These are phyloP conservation scores for Ramaria sp. DNA, from an alignment of 768 basidiomycete species.

Conservation along the genomic window DNA sequence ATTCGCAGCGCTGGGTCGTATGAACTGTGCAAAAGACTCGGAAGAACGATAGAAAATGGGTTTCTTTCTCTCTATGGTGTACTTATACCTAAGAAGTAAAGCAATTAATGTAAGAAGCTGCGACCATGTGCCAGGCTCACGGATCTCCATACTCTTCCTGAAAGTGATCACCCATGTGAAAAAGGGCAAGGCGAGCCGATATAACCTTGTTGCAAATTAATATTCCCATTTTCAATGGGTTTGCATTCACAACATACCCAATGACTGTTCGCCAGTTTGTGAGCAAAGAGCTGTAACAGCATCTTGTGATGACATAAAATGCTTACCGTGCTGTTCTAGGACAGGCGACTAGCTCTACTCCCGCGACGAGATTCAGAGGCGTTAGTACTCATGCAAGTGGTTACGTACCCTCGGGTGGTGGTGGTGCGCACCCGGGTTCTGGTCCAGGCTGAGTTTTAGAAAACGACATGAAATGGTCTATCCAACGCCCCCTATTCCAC, in stretches of 20 bases:
- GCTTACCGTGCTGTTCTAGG: constrained; percentile 54
- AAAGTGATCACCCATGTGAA: constrained; percentile 49
- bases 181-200: constrained; percentile 54
- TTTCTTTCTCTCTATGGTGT: constrained; percentile 33
- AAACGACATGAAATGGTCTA: constrained; percentile 52
- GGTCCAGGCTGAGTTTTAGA: constrained; percentile 45
- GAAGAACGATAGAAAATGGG: constrained; percentile 40
- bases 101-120: not conserved
- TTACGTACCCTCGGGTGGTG: constrained; percentile 48
- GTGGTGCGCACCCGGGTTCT: constrained; percentile 50
- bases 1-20: constrained; percentile 40
- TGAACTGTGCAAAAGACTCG: constrained; percentile 39
- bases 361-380: not conserved
- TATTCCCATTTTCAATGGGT: not conserved
- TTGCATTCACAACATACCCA: constrained; percentile 34
- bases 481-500: constrained; percentile 72
- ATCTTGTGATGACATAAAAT: not conserved
- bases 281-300: too few relatives aligned
- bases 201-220: not conserved
- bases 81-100: not conserved
- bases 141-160: constrained; percentile 49
- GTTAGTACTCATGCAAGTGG: not conserved
- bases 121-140: constrained; percentile 28
- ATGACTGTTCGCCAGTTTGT: constrained; percentile 32
- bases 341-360: constrained; percentile 59